phyloP scores from a whole-genome alignment of 2,329 filamentous ascomycete species.

The Arachnomyces sp. region DNA sequence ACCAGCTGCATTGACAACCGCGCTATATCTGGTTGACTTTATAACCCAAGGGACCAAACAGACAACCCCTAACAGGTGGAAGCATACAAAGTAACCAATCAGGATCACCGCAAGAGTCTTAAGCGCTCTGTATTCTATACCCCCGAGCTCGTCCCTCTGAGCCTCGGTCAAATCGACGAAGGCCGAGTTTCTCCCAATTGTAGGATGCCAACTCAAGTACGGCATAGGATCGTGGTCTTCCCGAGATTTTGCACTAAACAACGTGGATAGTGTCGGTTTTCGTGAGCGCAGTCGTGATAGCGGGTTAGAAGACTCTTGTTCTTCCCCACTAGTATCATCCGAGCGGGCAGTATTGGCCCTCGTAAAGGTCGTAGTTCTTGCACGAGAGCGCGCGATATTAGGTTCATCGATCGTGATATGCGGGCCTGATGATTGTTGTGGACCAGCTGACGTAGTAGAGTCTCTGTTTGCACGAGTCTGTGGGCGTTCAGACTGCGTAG shows the following conservation, averaged over 20 bases:
- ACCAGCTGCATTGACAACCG: slow-evolving; percentile 54
- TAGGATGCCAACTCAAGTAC: slow-evolving; percentile 91
- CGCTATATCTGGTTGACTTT: slow-evolving; percentile 53
- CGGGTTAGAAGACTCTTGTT: neutral
- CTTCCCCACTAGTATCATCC: neutral
- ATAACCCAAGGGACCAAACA: slow-evolving; percentile 76
- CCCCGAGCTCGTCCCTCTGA: slow-evolving; percentile 88
- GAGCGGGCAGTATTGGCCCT: slow-evolving; percentile 20
- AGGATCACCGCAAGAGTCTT: slow-evolving; percentile 78
- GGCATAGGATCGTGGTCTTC: slow-evolving; percentile 55
- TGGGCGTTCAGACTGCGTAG: slow-evolving; percentile 18
- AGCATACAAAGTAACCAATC: slow-evolving; percentile 72
- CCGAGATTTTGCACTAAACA: neutral
- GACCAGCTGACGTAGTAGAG: slow-evolving; percentile 20
- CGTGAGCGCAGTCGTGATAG: slow-evolving; percentile 9
- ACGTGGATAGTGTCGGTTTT: slow-evolving; percentile 22
- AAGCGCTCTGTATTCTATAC: slow-evolving; percentile 89
- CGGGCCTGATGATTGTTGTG: slow-evolving; percentile 16
- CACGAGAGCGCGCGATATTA: slow-evolving; percentile 27
- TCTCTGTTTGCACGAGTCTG: slow-evolving; percentile 14
- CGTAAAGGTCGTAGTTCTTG: slow-evolving; percentile 30
- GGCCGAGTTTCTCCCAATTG: slow-evolving; percentile 83
- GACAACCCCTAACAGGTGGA: slow-evolving; percentile 68
- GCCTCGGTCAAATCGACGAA: slow-evolving; percentile 84
- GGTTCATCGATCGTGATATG: slow-evolving; percentile 45